phyloP scores from a whole-genome alignment of 148 eudicot species.

The Rhododendron griersonianum region DNA sequence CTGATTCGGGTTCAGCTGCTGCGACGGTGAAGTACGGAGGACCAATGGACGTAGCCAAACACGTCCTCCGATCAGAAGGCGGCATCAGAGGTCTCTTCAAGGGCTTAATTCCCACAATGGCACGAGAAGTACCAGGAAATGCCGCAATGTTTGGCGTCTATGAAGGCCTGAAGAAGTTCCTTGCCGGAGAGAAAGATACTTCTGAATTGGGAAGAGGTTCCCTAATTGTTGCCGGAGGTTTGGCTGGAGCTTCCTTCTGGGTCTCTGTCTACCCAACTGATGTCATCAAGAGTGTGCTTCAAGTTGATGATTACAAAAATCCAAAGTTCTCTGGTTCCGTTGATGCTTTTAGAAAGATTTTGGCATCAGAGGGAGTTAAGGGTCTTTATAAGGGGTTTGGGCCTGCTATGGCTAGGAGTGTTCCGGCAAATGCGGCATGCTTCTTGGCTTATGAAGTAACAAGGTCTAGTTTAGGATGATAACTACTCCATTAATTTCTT shows the following conservation, averaged over 20 bases:
- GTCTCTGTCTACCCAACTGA: conserved; percentile 73
- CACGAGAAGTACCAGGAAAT: conserved; percentile 92
- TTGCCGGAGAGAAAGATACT: conserved; percentile 82
- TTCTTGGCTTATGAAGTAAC: conserved; percentile 95
- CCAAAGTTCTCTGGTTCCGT: conserved; percentile 74
- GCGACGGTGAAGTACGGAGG: conserved; percentile 76
- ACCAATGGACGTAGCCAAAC: conserved; percentile 80
- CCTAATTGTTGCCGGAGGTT: conserved; percentile 68
- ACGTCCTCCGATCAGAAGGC: conserved; percentile 66
- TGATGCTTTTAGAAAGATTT: conserved; percentile 73
- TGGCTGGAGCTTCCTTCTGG: conserved; percentile 92
- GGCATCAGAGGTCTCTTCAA: conserved; percentile 82
- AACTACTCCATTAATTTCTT: not conserved
- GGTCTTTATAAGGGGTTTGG: conserved; percentile 96
- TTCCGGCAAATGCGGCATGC: conserved; percentile 97
- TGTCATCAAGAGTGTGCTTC: conserved; percentile 85
- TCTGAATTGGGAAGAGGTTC: conserved; percentile 75
- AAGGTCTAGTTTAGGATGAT: conserved; percentile 77
- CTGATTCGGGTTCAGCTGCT: conserved; percentile 42
- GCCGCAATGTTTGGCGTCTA: conserved; percentile 93
- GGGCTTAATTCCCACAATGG: conserved; percentile 82
- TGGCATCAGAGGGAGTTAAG: conserved; percentile 65
- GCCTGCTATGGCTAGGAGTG: conserved; percentile 90
- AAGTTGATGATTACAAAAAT: conserved; percentile 72
- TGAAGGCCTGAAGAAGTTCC: conserved; percentile 61